Base-by-base conservation (phyloP, 176 grass and related monocot genomes). In the Ensete glaucum region DNA sequence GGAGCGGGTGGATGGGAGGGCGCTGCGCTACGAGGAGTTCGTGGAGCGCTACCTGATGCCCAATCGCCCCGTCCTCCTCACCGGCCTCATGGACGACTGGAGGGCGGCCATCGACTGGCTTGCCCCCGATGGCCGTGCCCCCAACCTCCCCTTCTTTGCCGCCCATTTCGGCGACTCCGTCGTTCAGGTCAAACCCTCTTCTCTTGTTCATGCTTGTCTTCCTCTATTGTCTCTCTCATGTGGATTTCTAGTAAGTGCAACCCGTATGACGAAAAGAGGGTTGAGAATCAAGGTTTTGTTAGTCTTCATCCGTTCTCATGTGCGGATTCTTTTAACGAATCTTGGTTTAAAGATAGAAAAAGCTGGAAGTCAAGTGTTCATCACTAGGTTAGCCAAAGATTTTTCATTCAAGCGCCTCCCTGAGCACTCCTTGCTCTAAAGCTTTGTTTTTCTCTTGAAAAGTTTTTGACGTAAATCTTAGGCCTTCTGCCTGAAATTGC, bases 21-120 rank as follows among this genome's bases (percentile, higher is more conserved):
- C 73, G 25, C 79, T 96, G 71, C 76, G 76, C 23, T 96, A 92
- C 79, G 73, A 72, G 0, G 85, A 90, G 60, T 96, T 96, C 73
- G 85, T 92, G 25, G 71, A 83, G 29, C 86, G 87, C 54, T 97
- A 86, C 77, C 77, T 97, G 77, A 86, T 62, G 69, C 77, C 83
- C 56, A 97, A 92, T 60, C 73, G 58, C 55, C 93, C 93, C 24
- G 87, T 97, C 79, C 74, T 97, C 7, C 93, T 92, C 71, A 90
- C 90, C 9, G 93, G 90, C 3, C 93, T 97, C 70, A 97, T 83
- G 77, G 71, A 81, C 63, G 82, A 65, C 60, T 93, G 90, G 93
- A 69, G 80, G 9, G 79, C 93, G 19, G 34, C 75, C 77, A 49
- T 64, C 67, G 87, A 93, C 79, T 97, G 93, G 93, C 79, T 78